phyloP scores from a whole-genome alignment of 2,329 filamentous ascomycete species.

The Aurifilum marmelostoma region DNA sequence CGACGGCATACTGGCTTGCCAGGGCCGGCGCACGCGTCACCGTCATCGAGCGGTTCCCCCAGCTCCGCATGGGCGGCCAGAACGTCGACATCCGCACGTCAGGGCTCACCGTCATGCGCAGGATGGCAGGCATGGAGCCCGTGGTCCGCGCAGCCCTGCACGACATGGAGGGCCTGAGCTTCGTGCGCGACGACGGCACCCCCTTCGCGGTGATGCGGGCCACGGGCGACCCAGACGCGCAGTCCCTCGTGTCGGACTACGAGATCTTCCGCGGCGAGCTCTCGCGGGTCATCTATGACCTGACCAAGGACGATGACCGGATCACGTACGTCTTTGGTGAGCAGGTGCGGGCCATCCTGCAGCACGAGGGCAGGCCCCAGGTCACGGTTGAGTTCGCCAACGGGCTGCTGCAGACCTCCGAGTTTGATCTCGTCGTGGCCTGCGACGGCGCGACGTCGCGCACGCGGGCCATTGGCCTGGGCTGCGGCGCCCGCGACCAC shows the following conservation, averaged over 20 bases:
- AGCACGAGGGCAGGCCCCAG: slow-evolving; percentile 36
- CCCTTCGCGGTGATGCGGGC: slow-evolving; percentile 41
- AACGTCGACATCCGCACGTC: slow-evolving; percentile 43
- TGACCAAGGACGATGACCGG: slow-evolving; percentile 35
- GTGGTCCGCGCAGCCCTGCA: slow-evolving; percentile 42
- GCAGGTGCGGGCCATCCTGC: slow-evolving; percentile 39
- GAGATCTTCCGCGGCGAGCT: slow-evolving; percentile 54
- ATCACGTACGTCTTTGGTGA: slow-evolving; percentile 33
- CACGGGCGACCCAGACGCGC: slow-evolving; percentile 44
- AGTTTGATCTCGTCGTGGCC: slow-evolving; percentile 46
- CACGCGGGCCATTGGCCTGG: slow-evolving; percentile 49
- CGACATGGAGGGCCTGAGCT: slow-evolving; percentile 47
- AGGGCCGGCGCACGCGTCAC: slow-evolving; percentile 34
- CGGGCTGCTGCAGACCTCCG: slow-evolving; percentile 36
- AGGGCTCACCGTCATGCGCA: slow-evolving; percentile 43
- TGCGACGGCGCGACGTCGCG: slow-evolving; percentile 52
- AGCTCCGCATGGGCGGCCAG: slow-evolving; percentile 37
- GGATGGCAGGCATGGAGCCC: slow-evolving; percentile 44
- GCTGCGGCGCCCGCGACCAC: slow-evolving; percentile 39
- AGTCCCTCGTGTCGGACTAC: slow-evolving; percentile 49
- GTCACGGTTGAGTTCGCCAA: slow-evolving; percentile 47
- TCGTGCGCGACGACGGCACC: slow-evolving; percentile 44
- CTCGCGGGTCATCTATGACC: slow-evolving; percentile 30
- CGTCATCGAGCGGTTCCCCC: slow-evolving; percentile 35
- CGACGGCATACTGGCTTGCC: slow-evolving; percentile 37